Conservation (phyloP, 345 rosid genomes). For the Ricinus communis region DNA sequence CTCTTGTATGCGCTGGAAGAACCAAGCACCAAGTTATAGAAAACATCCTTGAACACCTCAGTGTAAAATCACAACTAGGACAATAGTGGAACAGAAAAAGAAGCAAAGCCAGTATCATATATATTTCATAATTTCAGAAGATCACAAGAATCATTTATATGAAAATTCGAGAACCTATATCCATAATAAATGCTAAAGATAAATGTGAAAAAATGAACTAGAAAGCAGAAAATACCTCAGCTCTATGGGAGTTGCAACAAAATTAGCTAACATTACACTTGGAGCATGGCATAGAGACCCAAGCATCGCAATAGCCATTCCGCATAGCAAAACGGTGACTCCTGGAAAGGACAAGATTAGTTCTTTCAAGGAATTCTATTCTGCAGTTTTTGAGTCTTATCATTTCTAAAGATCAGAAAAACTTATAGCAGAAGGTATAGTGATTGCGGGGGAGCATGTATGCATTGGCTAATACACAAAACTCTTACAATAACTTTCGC, state of each 20-base stretch:
- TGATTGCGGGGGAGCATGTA: background rate
- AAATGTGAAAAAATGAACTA: background rate
- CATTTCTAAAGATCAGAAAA: background rate
- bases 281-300: conserved; percentile 82
- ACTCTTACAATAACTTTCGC: no score
- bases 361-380: conserved; percentile 8
- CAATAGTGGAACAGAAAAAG: background rate
- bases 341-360: conserved; percentile 41
- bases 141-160: no score
- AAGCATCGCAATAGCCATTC: conserved; percentile 72
- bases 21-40: background rate
- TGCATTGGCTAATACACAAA: background rate
- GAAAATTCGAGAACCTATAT: background rate
- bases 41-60: background rate
- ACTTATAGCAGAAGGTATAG: background rate
- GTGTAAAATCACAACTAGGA: background rate
- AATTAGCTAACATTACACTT: conserved; percentile 77
- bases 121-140: background rate
- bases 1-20: background rate
- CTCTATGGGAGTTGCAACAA: conserved; percentile 84
- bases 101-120: background rate
- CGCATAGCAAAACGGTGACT: conserved; percentile 82
- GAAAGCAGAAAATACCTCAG: conserved; percentile 51
- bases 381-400: background rate
- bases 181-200: background rate